Conservation (phyloP, 345 rosid genomes). For the Pistacia integerrima region DNA sequence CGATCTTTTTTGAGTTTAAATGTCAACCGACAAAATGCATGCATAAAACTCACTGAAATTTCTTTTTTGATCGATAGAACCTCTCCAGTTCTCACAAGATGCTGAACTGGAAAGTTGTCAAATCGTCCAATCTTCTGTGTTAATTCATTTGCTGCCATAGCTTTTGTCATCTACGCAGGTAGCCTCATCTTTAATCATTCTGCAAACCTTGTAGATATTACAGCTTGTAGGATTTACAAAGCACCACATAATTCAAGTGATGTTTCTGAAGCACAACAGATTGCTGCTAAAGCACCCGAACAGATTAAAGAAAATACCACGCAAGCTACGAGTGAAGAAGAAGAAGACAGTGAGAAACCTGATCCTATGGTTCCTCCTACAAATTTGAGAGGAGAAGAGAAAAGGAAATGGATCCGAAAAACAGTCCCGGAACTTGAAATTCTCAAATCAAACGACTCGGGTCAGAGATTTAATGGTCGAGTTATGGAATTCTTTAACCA, state of each 20-base stretch:
- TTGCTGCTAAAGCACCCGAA: background rate
- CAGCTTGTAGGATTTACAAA: background rate
- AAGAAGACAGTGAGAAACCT: background rate
- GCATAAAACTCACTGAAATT: no score
- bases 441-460: slow-evolving; percentile 39
- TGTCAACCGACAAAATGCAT: no score
- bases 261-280: background rate
- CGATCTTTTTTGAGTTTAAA: no score
- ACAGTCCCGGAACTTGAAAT: slow-evolving; percentile 51
- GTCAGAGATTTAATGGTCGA: slow-evolving; percentile 41
- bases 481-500: slow-evolving; percentile 41
- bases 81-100: no score
- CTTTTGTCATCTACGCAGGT: background rate
- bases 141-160: background rate
- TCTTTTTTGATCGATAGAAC: no score
- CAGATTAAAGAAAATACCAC: background rate
- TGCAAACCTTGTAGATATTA: no score
- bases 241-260: background rate
- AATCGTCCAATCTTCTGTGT: background rate
- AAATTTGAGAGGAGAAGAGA: no score
- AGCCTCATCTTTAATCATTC: background rate
- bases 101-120: no score
- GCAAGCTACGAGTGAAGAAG: background rate
- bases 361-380: background rate
- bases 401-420: slow-evolving; percentile 44